Conservation (phyloP, 257 asterid species). For the Haberlea rhodopensis region DNA sequence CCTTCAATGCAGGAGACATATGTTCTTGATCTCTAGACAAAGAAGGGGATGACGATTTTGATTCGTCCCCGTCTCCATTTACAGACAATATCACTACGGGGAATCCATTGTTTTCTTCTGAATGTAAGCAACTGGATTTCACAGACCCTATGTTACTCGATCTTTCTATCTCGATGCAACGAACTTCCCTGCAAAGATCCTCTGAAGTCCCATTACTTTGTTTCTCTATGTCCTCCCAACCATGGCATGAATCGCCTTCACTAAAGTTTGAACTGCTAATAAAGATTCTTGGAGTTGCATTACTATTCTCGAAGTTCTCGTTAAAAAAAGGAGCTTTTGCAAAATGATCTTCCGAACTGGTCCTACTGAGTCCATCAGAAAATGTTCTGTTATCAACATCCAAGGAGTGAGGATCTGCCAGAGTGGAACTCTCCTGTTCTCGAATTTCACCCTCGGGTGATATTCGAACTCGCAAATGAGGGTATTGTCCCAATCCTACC, state of each 20-base stretch:
- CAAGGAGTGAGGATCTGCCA: slow-evolving; percentile 43
- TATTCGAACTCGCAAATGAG: slow-evolving; percentile 53
- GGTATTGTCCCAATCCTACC: slow-evolving; percentile 66
- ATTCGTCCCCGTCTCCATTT: slow-evolving; percentile 21
- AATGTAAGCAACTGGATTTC: slow-evolving; percentile 10
- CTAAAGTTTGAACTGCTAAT: slow-evolving; percentile 47
- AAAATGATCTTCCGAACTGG: slow-evolving; percentile 60
- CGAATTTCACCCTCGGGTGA: slow-evolving; percentile 43
- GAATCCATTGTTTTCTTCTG: slow-evolving; percentile 32
- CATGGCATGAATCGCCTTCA: slow-evolving; percentile 58
- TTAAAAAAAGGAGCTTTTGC: slow-evolving; percentile 53
- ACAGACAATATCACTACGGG: slow-evolving; percentile 22
- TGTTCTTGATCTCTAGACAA: slow-evolving; percentile 25
- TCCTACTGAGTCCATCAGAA: slow-evolving; percentile 60
- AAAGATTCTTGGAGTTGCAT: slow-evolving; percentile 41
- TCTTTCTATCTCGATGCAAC: slow-evolving; percentile 65
- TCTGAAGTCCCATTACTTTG: slow-evolving; percentile 64
- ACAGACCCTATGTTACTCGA: slow-evolving; percentile 30
- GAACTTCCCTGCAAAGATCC: slow-evolving; percentile 79
- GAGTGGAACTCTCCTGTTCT: slow-evolving; percentile 38
- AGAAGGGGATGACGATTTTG: slow-evolving; percentile 30
- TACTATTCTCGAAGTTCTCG: slow-evolving; percentile 36
- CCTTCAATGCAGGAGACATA: slow-evolving; percentile 28
- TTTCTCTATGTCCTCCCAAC: slow-evolving; percentile 80
- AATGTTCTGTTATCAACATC: slow-evolving; percentile 43